Evolutionary conservation across 169 alveolate genomes (phyloP), one percentile per base, ranked within the genome.

Genomic region (Plasmodium gaboni): DNA sequence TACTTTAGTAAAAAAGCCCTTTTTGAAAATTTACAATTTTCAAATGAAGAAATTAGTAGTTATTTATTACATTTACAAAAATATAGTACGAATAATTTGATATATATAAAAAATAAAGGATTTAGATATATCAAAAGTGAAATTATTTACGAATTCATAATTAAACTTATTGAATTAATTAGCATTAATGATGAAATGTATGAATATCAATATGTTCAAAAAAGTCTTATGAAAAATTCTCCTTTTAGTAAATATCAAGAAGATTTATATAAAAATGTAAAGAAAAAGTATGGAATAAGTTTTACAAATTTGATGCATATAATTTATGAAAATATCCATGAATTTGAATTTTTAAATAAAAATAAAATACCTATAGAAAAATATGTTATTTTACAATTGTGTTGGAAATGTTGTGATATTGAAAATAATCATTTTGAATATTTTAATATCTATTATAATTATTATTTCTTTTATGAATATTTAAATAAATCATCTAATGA

Each of bases 331-430:
- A 83, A 83, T 60, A 46, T 68, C 24, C 57, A 42, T 17, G 91
- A 83, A 7, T 83, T 83, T 68, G 32, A 38, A 2, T 83, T 83
- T 44, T 83, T 83, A 68, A 68, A 61, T 38, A 83, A 38, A 13
- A 61, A 83, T 60, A 83, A 68, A 63, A 83, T 83, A 22, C 67
- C 85, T 8, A 55, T 83, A 61, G 91, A 83, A 57, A 53, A 10
- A 22, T 83, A 83, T 67, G 50, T 83, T n/a, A 83, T 83, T 44
- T 61, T 83, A 32, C 91, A 83, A 68, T 46, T 83, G 9, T 83
- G 91, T 46, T 83, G 80, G 85, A 83, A 83, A 68, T 83, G 85
- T 57, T 83, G 80, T 60, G 91, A 83, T 72, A 55, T 83, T 7
- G 85, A 83, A 48, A 83, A 83, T 57, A 57, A 38, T 9, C 32